phyloP scores from a whole-genome alignment of 139 green algal genomes.

The Closterium sp. region DNA sequence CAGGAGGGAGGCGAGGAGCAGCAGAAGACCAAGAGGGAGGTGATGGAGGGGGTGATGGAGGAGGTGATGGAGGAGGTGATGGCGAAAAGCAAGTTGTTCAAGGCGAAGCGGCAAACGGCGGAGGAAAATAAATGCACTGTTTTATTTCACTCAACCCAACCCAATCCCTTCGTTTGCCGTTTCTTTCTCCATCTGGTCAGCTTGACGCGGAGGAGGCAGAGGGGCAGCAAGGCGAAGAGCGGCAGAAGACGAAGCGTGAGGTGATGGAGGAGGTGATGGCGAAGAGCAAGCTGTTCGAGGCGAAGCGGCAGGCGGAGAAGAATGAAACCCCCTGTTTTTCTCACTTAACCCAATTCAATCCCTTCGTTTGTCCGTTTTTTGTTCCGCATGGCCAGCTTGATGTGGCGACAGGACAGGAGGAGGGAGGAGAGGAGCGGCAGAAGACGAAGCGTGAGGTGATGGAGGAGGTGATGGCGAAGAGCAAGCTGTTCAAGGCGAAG shows the following conservation, averaged over 20 bases:
- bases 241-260: constrained; percentile 66
- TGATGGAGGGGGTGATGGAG: constrained; percentile 61
- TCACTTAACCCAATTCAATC: not conserved
- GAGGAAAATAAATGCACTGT: constrained; percentile 63
- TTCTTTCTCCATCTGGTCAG: not conserved
- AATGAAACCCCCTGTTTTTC: not conserved
- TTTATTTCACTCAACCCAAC: not conserved
- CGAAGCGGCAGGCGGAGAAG: constrained; percentile 62
- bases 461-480: constrained; percentile 96
- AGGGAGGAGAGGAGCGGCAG: constrained; percentile 13
- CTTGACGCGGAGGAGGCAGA: not conserved
- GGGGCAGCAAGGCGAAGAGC: not conserved
- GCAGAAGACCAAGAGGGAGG: constrained; percentile 66
- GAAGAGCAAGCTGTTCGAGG: constrained; percentile 82
- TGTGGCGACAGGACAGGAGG: not conserved
- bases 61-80: constrained; percentile 84
- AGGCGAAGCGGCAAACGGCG: constrained; percentile 72
- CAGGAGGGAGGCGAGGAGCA: not conserved
- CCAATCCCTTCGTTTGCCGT: not conserved
- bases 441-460: constrained; percentile 83
- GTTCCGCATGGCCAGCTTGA: not conserved
- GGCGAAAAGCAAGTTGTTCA: constrained; percentile 82
- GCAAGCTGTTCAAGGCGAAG: constrained; percentile 72
- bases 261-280: constrained; percentile 97
- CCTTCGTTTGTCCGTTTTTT: not conserved